Evolutionary conservation across 192 early-diverging fungal species (phyloP), one percentile per base, ranked within the genome.

Genomic region (Phycomyces blakesleeanus): DNA sequence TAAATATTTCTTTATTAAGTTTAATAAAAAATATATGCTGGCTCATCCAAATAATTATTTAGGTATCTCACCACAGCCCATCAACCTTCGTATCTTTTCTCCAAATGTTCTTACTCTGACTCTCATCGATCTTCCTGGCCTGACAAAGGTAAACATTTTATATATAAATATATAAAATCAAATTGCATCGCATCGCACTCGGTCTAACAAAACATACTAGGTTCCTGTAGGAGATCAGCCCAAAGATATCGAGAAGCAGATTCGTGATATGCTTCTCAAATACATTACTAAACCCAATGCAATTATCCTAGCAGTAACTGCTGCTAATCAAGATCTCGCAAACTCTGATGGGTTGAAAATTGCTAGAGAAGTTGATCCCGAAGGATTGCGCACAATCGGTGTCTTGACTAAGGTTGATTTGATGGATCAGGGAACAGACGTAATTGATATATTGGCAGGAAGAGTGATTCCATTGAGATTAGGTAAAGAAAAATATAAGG

Each of bases 381-480:
- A 99, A 55, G 98, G 83, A 15, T 80, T 95, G 22, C 89, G 98
- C 51, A 99, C 98, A 9, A 97, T 99, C 72, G 98, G 98, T 63
- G 98, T 99, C 37, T 81, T 99, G 78, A 99, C 98, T 66, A 99
- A 99, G 76, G 84, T 99, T 60, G 98, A 99, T 78, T 78, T 99
- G 60, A 99, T 99, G 98, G 98, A 99, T 77, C 82, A 86, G 75
- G 98, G 98, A 27, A 99, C 98, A 22, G 98, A 99, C 75, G 96
- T 99, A 11, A 94, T 99, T 49, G 98, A 99, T 70, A 98, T 98
- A 72, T 84, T 99, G 68, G 95, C 96, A 14, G 93, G 93, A 7
- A 83, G 98, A 16, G 86, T 98, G 42, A 98, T 99, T 77, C 98
- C 96, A 5, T 85, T 99, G 62, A 83, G 95, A 29, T 80, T 99